A percentile compares a stretch with the other conserved stretches of the same genome.
phyloP scores from a whole-genome alignment of 2,329 filamentous ascomycete species.

The Aspergillus aculeatinus region DNA sequence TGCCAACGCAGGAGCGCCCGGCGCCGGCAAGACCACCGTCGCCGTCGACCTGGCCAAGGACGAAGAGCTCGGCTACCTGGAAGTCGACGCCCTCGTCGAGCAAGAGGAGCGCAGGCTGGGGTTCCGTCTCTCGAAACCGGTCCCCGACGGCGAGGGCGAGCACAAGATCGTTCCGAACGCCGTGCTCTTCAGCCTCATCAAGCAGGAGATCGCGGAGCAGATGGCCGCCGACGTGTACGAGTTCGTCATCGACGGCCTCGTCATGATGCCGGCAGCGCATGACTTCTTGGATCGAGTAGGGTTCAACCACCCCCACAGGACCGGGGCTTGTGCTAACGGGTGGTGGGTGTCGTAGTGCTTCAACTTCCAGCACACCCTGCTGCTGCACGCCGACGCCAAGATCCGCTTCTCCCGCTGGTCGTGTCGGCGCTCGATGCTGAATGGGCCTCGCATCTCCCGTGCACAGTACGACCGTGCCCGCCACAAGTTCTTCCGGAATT shows the following conservation, averaged over 20 bases:
- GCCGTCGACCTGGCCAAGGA: neutral
- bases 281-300: neutral
- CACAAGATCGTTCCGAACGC: neutral
- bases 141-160: neutral
- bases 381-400: neutral
- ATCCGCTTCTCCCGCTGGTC: neutral
- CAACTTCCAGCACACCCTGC: neutral
- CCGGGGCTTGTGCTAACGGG: too few relatives aligned
- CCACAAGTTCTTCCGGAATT: neutral
- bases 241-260: slow-evolving; percentile 2
- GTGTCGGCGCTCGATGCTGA: neutral
- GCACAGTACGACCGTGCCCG: neutral
- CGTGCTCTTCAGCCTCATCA: neutral
- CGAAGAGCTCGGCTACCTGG: neutral
- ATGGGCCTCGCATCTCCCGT: too few relatives aligned
- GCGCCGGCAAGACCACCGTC: neutral
- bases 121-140: neutral
- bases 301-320: too few relatives aligned
- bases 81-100: neutral
- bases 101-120: neutral
- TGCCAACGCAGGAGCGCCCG: neutral
- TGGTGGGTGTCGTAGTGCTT: neutral
- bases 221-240: neutral
- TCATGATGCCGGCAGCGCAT: neutral
- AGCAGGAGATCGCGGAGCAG: neutral